Evolutionary conservation across 208 protist genomes (phyloP).

Genomic region (Crithidia expoeki): DNA sequence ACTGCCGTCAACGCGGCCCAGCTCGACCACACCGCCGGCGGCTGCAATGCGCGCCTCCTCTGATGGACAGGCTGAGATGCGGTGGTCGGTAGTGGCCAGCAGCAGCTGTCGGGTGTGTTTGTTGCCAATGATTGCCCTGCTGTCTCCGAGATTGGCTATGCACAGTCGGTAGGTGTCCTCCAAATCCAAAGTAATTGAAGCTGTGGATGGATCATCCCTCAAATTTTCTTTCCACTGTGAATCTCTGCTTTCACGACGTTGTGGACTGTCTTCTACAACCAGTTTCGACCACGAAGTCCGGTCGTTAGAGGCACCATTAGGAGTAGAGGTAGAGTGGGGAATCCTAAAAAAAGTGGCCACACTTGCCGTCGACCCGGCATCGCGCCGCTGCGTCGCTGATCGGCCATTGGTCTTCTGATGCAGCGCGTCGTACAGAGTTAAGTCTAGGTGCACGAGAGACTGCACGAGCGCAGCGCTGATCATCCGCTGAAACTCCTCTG

Average conservation of each 20-base stretch:
- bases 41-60: slow-evolving; percentile 44
- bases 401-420: slow-evolving; percentile 5
- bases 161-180: slow-evolving; percentile 40
- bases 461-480: slow-evolving; percentile 73
- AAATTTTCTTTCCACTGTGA: no score
- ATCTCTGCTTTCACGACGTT: no score
- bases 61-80: slow-evolving; percentile 36
- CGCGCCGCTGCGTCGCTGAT: slow-evolving; percentile 8
- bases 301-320: background rate
- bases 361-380: slow-evolving; percentile 59
- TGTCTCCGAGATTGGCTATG: slow-evolving; percentile 81
- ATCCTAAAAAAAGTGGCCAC: slow-evolving; percentile 46
- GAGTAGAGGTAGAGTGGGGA: background rate
- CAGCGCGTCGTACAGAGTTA: slow-evolving; percentile 55
- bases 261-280: slow-evolving; percentile 3
- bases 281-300: background rate
- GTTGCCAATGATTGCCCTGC: slow-evolving; percentile 65
- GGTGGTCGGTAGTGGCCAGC: slow-evolving; percentile 64
- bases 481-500: slow-evolving; percentile 33
- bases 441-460: slow-evolving; percentile 70
- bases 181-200: no score
- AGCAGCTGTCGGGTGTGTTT: slow-evolving; percentile 37
- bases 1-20: slow-evolving; percentile 59
- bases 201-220: no score
- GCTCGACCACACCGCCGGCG: slow-evolving; percentile 53